phyloP scores from a whole-genome alignment of 106 monocot species.

The Apostasia ramifera region DNA sequence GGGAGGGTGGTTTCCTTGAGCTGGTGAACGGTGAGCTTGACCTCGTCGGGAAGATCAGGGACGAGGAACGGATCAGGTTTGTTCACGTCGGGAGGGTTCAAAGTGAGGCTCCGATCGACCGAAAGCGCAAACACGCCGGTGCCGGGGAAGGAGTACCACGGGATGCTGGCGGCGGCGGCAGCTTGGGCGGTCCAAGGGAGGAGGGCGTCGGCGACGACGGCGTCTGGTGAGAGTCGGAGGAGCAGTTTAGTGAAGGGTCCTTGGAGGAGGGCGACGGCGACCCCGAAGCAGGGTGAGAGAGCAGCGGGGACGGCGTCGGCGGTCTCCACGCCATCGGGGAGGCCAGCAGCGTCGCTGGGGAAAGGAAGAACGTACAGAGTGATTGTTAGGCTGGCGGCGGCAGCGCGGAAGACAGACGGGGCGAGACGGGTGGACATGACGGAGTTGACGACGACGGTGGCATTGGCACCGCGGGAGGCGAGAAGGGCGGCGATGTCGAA shows the following conservation, averaged over 20 bases:
- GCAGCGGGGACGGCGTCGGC: slow-evolving; percentile 15
- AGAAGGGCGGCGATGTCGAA: slow-evolving; percentile 30
- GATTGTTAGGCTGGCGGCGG: slow-evolving; percentile 4
- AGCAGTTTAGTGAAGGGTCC: slow-evolving; percentile 17
- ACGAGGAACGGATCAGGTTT: slow-evolving; percentile 16
- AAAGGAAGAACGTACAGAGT: slow-evolving; percentile 14
- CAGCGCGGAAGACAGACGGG: slow-evolving; percentile 3
- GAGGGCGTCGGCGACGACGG: slow-evolving; percentile 24
- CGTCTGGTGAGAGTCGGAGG: slow-evolving; percentile 11
- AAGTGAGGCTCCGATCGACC: slow-evolving; percentile 15
- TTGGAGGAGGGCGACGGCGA: slow-evolving; percentile 20
- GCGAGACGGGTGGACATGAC: slow-evolving; percentile 18
- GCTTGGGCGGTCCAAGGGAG: slow-evolving; percentile 28
- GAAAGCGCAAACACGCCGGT: slow-evolving; percentile 35
- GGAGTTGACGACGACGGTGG: slow-evolving; percentile 26
- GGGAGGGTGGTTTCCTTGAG: slow-evolving; percentile 22
- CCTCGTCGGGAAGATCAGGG: slow-evolving; percentile 18
- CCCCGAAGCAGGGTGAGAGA: slow-evolving; percentile 13
- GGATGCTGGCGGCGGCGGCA: slow-evolving; percentile 19
- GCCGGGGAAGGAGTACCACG: slow-evolving; percentile 28
- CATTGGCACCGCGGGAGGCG: slow-evolving; percentile 18
- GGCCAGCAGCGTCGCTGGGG: slow-evolving; percentile 18
- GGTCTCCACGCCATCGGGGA: slow-evolving; percentile 12
- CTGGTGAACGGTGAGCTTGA: slow-evolving; percentile 15
- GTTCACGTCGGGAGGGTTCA: slow-evolving; percentile 15